These are phyloP conservation scores for Schizosaccharomyces versatilis DNA, from an alignment of 1,139 yeast species.

Conservation along the genomic window DNA sequence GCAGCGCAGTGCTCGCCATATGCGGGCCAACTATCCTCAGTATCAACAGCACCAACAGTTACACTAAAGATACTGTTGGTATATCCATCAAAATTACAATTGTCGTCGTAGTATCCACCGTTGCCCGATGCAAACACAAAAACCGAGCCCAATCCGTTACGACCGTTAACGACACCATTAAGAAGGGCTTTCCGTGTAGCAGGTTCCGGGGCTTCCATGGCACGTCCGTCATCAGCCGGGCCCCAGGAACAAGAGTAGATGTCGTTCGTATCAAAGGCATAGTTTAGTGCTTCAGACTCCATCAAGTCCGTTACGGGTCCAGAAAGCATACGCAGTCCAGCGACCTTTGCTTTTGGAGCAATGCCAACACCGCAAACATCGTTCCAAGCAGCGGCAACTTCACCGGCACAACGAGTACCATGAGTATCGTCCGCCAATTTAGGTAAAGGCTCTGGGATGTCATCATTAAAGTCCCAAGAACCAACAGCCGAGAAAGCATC, in stretches of 20 bases:
- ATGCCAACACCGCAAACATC: slow-evolving; percentile 87
- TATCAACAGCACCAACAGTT: slow-evolving; percentile 86
- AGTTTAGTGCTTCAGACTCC: slow-evolving; percentile 73
- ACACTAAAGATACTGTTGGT: slow-evolving; percentile 88
- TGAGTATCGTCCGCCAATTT: slow-evolving; percentile 66
- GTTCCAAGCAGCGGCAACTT: slow-evolving; percentile 68
- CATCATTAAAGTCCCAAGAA: slow-evolving; percentile 76
- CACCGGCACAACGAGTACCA: slow-evolving; percentile 97
- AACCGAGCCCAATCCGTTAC: slow-evolving; percentile 60
- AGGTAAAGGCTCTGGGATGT: slow-evolving; percentile 57
- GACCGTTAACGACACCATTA: slow-evolving; percentile 68
- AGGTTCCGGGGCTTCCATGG: slow-evolving; percentile 65
- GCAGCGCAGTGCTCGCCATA: slow-evolving; percentile 91
- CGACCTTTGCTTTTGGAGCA: slow-evolving; percentile 63
- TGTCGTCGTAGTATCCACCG: slow-evolving; percentile 65
- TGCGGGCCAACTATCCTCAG: slow-evolving; percentile 60
- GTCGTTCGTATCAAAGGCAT: slow-evolving; percentile 58
- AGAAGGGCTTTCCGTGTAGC: slow-evolving; percentile 62
- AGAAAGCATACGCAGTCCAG: slow-evolving; percentile 77
- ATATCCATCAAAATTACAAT: slow-evolving; percentile 93
- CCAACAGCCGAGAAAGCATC: slow-evolving; percentile 53
- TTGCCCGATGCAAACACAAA: slow-evolving; percentile 95
- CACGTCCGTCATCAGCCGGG: slow-evolving; percentile 77
- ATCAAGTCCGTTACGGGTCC: slow-evolving; percentile 62
- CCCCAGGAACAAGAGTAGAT: slow-evolving; percentile 98